A percentile compares a stretch with the other conserved stretches of the same genome.
Evolutionary conservation across 495 filamentous ascomycete genomes (phyloP).

Genomic region (Sabuloglossum arenarium): DNA sequence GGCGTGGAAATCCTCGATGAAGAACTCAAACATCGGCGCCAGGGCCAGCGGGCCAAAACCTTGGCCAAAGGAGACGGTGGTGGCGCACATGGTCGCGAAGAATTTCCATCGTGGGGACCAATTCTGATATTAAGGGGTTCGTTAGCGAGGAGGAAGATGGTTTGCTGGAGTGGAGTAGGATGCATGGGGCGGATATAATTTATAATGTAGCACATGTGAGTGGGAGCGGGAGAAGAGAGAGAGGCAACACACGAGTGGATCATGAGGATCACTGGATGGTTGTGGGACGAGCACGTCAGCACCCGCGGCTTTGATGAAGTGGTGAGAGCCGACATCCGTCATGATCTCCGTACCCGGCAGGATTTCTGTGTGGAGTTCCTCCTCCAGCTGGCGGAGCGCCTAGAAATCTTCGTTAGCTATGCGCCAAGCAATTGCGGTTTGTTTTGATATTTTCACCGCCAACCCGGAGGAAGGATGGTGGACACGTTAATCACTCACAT

Average conservation of each 20-base stretch:
- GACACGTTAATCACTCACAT: too few relatives aligned
- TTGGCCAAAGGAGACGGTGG: slow-evolving; percentile 31
- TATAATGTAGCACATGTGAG: too few relatives aligned
- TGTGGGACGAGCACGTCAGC: slow-evolving; percentile 18
- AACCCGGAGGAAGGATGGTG: too few relatives aligned
- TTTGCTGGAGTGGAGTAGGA: too few relatives aligned
- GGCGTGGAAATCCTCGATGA: slow-evolving; percentile 34
- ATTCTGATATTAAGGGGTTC: too few relatives aligned
- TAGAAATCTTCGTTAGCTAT: neutral
- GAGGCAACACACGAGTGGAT: slow-evolving; percentile 4
- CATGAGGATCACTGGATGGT: slow-evolving; percentile 12
- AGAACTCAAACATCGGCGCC: slow-evolving; percentile 33
- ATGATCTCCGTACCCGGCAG: slow-evolving; percentile 22
- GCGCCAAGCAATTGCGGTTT: too few relatives aligned
- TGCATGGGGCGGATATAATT: too few relatives aligned
- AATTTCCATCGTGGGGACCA: slow-evolving; percentile 12
- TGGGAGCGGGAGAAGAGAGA: neutral
- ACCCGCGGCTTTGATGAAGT: neutral
- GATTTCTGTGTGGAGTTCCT: slow-evolving; percentile 17
- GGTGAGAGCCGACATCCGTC: slow-evolving; percentile 3
- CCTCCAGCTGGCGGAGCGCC: neutral
- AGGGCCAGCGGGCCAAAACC: slow-evolving; percentile 36
- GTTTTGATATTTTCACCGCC: too few relatives aligned
- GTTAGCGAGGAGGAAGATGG: too few relatives aligned
- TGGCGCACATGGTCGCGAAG: slow-evolving; percentile 20